Percentiles rank a stretch among this genome's conserved stretches.
Conservation (phyloP, 2,329 filamentous ascomycete genomes). For the Geosmithia putterillii region DNA sequence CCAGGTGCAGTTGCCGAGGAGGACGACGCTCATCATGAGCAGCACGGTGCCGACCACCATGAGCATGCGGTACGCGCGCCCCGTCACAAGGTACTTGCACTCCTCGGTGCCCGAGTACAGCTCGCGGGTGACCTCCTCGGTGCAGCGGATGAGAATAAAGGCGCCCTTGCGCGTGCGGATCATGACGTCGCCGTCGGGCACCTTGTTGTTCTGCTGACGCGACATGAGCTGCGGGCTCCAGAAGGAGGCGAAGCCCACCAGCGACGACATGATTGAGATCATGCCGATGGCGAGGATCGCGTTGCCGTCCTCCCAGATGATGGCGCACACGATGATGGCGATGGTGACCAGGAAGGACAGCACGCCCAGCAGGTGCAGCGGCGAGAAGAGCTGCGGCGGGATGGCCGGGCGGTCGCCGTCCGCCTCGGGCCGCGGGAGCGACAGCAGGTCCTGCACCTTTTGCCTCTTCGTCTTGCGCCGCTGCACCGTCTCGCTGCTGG, state of each 20-base stretch:
- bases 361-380: conserved; percentile 39
- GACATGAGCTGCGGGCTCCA: conserved; percentile 44
- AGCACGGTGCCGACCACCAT: conserved; percentile 46
- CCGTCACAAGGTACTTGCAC: conserved; percentile 40
- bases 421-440: conserved; percentile 25
- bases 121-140: conserved; percentile 49
- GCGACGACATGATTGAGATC: conserved; percentile 38
- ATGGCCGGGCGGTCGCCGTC: conserved; percentile 28
- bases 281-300: conserved; percentile 31
- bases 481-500: conserved; percentile 8
- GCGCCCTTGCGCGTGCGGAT: conserved; percentile 48
- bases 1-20: conserved; percentile 51
- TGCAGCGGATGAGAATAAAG: conserved; percentile 44
- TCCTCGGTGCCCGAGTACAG: conserved; percentile 49
- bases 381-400: conserved; percentile 34
- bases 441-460: conserved; percentile 28
- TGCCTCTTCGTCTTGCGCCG: conserved; percentile 23
- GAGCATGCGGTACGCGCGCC: conserved; percentile 33
- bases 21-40: conserved; percentile 48
- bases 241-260: conserved; percentile 43
- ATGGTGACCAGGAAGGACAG: conserved; percentile 36
- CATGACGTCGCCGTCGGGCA: conserved; percentile 46
- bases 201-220: conserved; percentile 31
- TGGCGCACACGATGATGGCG: conserved; percentile 30
- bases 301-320: conserved; percentile 21